Base-by-base conservation (phyloP, 352 stramenopile genomes). In the Blastocystis sp. region DNA sequence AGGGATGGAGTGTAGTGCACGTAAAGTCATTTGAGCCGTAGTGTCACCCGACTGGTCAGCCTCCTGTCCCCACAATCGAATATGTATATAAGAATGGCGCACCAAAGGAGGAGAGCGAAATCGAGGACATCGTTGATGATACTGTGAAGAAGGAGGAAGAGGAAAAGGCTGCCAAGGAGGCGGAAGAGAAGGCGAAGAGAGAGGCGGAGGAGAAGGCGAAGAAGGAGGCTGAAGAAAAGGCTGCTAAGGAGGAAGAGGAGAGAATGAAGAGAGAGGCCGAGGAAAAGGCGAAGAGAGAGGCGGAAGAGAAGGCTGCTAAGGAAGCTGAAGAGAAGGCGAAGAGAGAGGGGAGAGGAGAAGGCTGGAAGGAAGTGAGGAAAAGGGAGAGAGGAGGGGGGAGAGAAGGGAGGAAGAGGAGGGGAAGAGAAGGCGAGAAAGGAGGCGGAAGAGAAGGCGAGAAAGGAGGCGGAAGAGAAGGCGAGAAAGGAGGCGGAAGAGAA, bases 31-130 rank as follows among this genome's bases (percentile, higher is more conserved):
- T 81, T 66, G 28, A 64, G 9, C 1, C 9, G 43, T 66, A 81
- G 71, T 66, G 71, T 48, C 71, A 81, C n/a, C 40, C 71, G 17
- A 81, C 40, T 24, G 71, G 71, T 52, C 9, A 48, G 48, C 71
- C 71, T 63, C 71, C 71, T 17, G 45, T 65, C 7, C 71, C 71
- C 34, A 24, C 43, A n/a, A 66, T 81, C 10, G 42, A 68, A 6
- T 81, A 81, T 65, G 52, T 64, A 7, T 81, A 81, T 68, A 40
- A 81, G 34, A 61, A 64, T 45, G 71, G 34, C 34, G 38, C 54
- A 40, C 14, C 11, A 42, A 79, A n/a, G 34, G 34, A 54, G 9
- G 42, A 74, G 34, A 74, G 64, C 45, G 64, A 77, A 57, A 19
- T 61, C 17, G 45, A 81, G 21, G 43, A 45, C 21, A 74, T 45